Evolutionary conservation across 2,329 filamentous ascomycete species (phyloP).

Genomic region (Colletotrichum cordylinicola): DNA sequence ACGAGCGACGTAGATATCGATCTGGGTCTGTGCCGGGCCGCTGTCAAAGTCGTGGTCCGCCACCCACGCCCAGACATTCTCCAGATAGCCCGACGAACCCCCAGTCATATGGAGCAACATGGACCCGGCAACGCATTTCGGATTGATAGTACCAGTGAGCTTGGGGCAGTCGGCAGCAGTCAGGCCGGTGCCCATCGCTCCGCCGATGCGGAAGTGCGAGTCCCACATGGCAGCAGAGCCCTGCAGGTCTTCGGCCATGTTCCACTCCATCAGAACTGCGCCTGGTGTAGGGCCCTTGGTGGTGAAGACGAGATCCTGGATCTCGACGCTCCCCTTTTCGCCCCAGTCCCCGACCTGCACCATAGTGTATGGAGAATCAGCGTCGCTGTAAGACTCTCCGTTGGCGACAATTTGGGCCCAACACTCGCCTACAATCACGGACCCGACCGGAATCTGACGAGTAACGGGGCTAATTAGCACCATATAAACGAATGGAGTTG

Average conservation of each 20-base stretch:
- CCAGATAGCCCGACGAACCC: not conserved
- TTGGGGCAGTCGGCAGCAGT: slow-evolving; percentile 17
- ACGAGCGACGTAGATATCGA: slow-evolving; percentile 39
- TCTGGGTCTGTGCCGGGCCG: slow-evolving; percentile 22
- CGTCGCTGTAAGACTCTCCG: slow-evolving; percentile 49
- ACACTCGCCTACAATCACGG: slow-evolving; percentile 50
- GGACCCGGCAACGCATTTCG: slow-evolving; percentile 41
- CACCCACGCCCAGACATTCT: slow-evolving; percentile 29
- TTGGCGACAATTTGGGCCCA: slow-evolving; percentile 51
- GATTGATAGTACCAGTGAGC: slow-evolving; percentile 18
- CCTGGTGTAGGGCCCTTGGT: slow-evolving; percentile 59
- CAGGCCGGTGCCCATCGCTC: slow-evolving; percentile 43
- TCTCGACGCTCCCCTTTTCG: slow-evolving; percentile 61
- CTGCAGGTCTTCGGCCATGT: slow-evolving; percentile 45
- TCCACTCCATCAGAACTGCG: slow-evolving; percentile 66
- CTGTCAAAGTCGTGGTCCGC: slow-evolving; percentile 57
- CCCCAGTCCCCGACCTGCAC: slow-evolving; percentile 59
- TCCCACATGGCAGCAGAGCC: slow-evolving; percentile 54
- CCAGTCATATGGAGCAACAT: slow-evolving; percentile 48
- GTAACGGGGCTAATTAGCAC: slow-evolving; percentile 36
- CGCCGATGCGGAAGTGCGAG: slow-evolving; percentile 53
- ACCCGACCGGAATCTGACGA: slow-evolving; percentile 41
- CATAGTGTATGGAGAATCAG: slow-evolving; percentile 52
- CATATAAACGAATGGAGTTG: slow-evolving; percentile 38
- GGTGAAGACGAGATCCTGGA: slow-evolving; percentile 64